Base-by-base conservation (phyloP, 495 filamentous ascomycete species). In the Lophiostoma macrostomum region DNA sequence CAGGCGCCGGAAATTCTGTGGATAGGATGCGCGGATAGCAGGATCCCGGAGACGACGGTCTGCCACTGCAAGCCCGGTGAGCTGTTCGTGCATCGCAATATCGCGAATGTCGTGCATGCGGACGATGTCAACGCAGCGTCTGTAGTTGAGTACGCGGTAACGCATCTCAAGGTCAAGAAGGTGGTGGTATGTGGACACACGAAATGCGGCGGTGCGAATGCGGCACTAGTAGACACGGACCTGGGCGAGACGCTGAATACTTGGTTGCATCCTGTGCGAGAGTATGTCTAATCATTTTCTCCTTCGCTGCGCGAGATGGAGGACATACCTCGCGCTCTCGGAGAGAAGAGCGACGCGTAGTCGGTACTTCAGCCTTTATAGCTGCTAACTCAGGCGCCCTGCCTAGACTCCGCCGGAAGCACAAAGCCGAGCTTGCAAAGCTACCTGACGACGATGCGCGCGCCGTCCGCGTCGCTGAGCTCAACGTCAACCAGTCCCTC, bases 21-120 rank as follows among this genome's bases (percentile, higher is more conserved):
- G 90, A 76, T 96, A 59, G 90, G 90, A 62, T 96, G 90, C 78
- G 87, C 88, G 56, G 90, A 96, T 76, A 87, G 84, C 16, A 86
- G 90, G 53, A 84, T 86, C 64, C 90, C 90, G 1, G 90, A 96
- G 68, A 95, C 90, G 10, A 90, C 85, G 48, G 73, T 96, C 60
- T 77, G 90, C 4, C 82, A 83, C 57, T 77, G 90, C 37, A 75
- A 89, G 53, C 90, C 90, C 3, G 90, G 90, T 58, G 89, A 96
- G 60, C 83, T 95, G 58, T 96, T 96, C 69, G 85, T 89, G 46
- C 90, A 95, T 76, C 87, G 90, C 67, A 95, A 95, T 76, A 93
- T 96, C 69, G 90, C 89, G 67, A 96, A 96, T 73, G 78, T 93
- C 69, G 69, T 96, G 43, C 81, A 83, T 50, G 74, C 85, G 11